Base-by-base conservation (phyloP, 225 moss, liverwort and hornwort genomes). In the Polytrichum commune region DNA sequence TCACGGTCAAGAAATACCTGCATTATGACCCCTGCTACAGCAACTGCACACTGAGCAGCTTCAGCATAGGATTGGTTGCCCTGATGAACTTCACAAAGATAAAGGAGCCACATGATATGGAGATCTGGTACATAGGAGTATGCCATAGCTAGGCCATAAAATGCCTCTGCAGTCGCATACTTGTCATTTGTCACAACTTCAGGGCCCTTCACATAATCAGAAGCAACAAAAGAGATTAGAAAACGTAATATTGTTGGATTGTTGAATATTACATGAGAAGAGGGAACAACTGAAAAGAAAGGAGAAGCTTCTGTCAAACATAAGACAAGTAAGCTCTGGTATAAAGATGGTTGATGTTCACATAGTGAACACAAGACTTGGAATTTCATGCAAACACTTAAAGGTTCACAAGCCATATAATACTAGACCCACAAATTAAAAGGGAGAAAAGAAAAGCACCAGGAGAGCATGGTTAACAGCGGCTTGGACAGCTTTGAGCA, bases 11-110 rank as follows among this genome's bases (percentile, higher is more conserved):
- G 3, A 46, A 67, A 25, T 84, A 97, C 96, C 95, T 98, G 92
- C 98, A 98, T 98, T 32, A 98, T 95, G 64, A 98, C 98, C 64
- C 98, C 95, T 60, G 98, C 98, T 70, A 98, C 98, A 70, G 98
- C 98, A 66, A 98, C 95, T 27, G 95, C 95, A 91, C 98, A 98
- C 65, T 98, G 98, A 53, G 95, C 95, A 81, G 98, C 91, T 81
- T 98, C 98, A 70, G 98, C 98, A 87, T 93, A 98, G 29, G 98
- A 98, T 70, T 95, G 98, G 69, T 95, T 98, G 68, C 90, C 91
- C 74, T 98, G 98, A 80, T 98, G 98, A 76, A 91, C 91, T 76
- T 98, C 98, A 82, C 95, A 95, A 58, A 98, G 84, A 77, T 98
- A 95, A 26, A 95, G 87, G 79, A 98, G 92, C 98, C 95, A 98